These are phyloP conservation scores for Ormosia emarginata DNA, from an alignment of 306 rosid species.

Conservation along the genomic window DNA sequence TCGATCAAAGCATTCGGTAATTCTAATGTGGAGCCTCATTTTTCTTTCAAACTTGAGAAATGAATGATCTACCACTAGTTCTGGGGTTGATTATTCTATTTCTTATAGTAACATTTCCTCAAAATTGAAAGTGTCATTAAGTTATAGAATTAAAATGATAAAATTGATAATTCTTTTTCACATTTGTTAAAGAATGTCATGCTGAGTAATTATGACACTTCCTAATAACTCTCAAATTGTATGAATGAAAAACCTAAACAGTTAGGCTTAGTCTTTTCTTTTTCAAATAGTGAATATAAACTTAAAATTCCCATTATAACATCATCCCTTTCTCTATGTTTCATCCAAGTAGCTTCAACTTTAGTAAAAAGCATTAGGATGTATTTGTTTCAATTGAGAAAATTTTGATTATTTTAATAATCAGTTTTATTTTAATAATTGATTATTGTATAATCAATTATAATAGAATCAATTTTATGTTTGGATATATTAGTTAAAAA, in stretches of 20 bases:
- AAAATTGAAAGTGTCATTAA: not conserved
- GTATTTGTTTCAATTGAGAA: too few relatives aligned
- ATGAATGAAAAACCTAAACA: not conserved
- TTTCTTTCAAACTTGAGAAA: not conserved
- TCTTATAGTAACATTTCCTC: not conserved
- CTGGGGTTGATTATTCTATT: not conserved
- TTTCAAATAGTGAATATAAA: not conserved
- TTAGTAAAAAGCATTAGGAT: not conserved
- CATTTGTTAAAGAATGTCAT: not conserved
- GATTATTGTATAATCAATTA: too few relatives aligned
- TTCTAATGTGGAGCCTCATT: not conserved
- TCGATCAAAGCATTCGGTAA: not conserved
- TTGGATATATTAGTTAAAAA: too few relatives aligned
- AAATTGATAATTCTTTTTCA: not conserved
- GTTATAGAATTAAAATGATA: not conserved
- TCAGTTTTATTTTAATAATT: too few relatives aligned
- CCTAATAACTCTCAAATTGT: not conserved
- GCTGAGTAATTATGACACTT: not conserved
- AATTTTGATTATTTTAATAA: too few relatives aligned
- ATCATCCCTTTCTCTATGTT: not conserved
- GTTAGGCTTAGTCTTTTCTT: not conserved
- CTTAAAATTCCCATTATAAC: not conserved
- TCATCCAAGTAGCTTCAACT: not conserved
- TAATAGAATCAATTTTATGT: too few relatives aligned
- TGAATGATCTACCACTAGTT: not conserved